These are phyloP conservation scores for Hygrocybe coccinea DNA, from an alignment of 768 basidiomycete species.

Conservation along the genomic window DNA sequence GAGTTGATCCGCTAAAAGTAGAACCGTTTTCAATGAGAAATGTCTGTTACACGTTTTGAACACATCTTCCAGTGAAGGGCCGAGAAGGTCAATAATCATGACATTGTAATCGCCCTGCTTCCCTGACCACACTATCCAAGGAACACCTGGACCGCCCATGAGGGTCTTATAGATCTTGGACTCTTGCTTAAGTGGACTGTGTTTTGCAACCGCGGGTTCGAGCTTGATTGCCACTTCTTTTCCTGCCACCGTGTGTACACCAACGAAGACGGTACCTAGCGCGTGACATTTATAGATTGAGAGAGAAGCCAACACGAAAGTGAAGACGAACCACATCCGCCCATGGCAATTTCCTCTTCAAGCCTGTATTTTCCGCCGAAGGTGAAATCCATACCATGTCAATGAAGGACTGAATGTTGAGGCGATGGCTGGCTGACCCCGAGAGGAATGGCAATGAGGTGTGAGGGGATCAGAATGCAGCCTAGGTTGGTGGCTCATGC, in stretches of 20 bases:
- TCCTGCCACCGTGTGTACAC: constrained; percentile 74
- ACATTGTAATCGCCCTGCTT: constrained; percentile 94
- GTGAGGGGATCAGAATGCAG: too few species aligned
- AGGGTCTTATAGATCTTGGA: constrained; percentile 89
- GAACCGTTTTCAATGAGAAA: constrained; percentile 91
- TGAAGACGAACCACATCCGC: constrained; percentile 60
- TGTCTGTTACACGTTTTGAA: constrained; percentile 88
- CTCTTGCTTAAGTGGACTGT: constrained; percentile 78
- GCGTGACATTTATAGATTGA: not conserved
- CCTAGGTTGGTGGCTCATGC: too few species aligned
- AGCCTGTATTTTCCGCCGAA: constrained; percentile 73
- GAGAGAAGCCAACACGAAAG: not conserved
- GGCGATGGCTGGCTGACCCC: too few species aligned
- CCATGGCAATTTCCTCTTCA: constrained; percentile 76
- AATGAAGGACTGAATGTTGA: not conserved
- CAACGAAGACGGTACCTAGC: constrained; percentile 69
- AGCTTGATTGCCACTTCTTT: constrained; percentile 84
- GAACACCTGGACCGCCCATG: constrained; percentile 84
- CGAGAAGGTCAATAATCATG: constrained; percentile 95
- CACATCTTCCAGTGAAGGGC: constrained; percentile 81
- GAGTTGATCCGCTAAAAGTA: constrained; percentile 90
- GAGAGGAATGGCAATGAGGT: too few species aligned
- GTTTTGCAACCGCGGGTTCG: constrained; percentile 55
- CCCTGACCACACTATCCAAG: constrained; percentile 90
- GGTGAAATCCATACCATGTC: constrained; percentile 29